These are phyloP conservation scores for Stereocaulon alpinum DNA, from an alignment of 495 filamentous ascomycete species.

Conservation along the genomic window DNA sequence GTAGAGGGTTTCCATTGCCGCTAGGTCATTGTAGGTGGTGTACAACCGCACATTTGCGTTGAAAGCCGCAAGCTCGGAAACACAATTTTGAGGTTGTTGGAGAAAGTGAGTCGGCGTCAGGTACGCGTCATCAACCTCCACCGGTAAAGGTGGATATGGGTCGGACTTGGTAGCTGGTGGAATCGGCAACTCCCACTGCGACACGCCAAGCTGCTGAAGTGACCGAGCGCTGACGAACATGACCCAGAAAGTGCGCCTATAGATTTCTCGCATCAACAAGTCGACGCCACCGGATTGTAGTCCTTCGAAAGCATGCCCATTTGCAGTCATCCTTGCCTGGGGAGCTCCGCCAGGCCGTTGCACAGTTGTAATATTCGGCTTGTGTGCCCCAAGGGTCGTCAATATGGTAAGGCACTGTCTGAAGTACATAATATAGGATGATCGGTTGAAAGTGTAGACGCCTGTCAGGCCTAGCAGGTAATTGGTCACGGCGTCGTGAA, in stretches of 20 bases:
- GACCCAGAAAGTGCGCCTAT: slow-evolving; percentile 69
- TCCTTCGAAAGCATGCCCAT: slow-evolving; percentile 13
- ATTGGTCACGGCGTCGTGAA: slow-evolving; percentile 78
- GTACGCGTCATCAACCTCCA: slow-evolving; percentile 70
- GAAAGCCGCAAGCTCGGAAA: slow-evolving; percentile 62
- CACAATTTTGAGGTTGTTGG: slow-evolving; percentile 49
- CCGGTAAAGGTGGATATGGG: slow-evolving; percentile 69
- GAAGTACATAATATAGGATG: slow-evolving; percentile 57
- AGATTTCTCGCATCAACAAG: slow-evolving; percentile 66
- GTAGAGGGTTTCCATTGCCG: slow-evolving; percentile 63
- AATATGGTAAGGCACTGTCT: slow-evolving; percentile 60
- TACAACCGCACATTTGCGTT: slow-evolving; percentile 66
- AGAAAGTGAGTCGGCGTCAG: slow-evolving; percentile 54
- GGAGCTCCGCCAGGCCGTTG: slow-evolving; percentile 7
- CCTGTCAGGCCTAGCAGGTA: slow-evolving; percentile 69
- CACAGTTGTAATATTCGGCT: slow-evolving; percentile 5
- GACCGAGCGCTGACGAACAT: slow-evolving; percentile 55
- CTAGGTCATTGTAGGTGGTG: slow-evolving; percentile 54
- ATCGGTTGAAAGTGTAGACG: slow-evolving; percentile 57
- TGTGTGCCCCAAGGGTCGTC: slow-evolving; percentile 16
- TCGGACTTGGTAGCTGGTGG: slow-evolving; percentile 60
- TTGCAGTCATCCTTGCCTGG: slow-evolving; percentile 5
- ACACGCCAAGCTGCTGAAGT: slow-evolving; percentile 56
- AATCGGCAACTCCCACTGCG: slow-evolving; percentile 52
- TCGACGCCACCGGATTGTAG: slow-evolving; percentile 36